Conservation (phyloP, 2,329 filamentous ascomycete genomes). For the Ophiosphaerella korrae region DNA sequence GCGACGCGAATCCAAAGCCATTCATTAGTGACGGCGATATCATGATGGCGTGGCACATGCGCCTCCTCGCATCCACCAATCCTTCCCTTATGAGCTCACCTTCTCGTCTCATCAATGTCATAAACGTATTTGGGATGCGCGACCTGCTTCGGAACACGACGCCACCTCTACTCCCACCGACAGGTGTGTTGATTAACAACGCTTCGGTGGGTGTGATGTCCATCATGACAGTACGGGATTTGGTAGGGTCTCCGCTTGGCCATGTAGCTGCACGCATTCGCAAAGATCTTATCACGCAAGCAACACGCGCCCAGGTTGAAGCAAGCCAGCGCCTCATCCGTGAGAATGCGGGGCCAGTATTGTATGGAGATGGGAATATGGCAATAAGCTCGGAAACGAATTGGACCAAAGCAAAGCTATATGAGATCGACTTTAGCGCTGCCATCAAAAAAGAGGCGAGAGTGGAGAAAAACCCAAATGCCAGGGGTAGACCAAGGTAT, state of each 20-base stretch:
- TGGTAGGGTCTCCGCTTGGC: conserved; percentile 23
- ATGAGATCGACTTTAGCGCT: conserved; percentile 18
- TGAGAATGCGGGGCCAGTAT: not conserved
- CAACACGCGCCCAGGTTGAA: conserved; percentile 21
- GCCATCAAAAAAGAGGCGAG: conserved; percentile 5
- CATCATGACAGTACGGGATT: conserved; percentile 14
- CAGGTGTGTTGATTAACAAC: conserved; percentile 23
- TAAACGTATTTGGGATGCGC: conserved; percentile 35
- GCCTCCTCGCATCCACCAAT: conserved; percentile 11
- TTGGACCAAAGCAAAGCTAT: conserved; percentile 24
- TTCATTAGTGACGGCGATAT: conserved; percentile 30
- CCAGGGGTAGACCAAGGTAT: not conserved
- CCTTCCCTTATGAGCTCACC: conserved; percentile 5
- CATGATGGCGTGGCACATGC: conserved; percentile 17
- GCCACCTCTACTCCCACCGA: conserved; percentile 17
- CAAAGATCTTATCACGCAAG: conserved; percentile 22
- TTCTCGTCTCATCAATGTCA: conserved; percentile 18
- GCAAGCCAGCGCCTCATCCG: conserved; percentile 1
- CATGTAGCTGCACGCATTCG: conserved; percentile 29
- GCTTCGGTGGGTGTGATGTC: conserved; percentile 5
- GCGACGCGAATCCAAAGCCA: conserved; percentile 4
- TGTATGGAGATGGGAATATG: conserved; percentile 16
- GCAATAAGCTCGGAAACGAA: conserved; percentile 10
- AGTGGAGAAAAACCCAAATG: not conserved
- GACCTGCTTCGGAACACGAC: conserved; percentile 12